phyloP scores from a whole-genome alignment of 257 asterid species.

The Rehmannia glutinosa region DNA sequence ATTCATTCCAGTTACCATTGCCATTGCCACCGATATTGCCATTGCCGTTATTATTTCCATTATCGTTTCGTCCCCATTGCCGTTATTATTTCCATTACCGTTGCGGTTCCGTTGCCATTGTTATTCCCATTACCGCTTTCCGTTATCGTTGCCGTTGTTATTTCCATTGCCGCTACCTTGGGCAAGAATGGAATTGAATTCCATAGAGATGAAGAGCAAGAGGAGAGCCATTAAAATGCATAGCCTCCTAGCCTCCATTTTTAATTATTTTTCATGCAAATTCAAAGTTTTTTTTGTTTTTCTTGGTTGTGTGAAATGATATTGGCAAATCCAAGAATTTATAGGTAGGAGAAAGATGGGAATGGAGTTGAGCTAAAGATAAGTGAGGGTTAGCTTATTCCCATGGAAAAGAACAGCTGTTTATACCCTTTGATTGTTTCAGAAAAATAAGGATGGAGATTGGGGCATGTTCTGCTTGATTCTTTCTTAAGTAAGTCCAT shows the following conservation, averaged over 20 bases:
- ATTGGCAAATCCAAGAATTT: conserved; percentile 6
- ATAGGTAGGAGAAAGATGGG: conserved; percentile 16
- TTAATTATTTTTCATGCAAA: not conserved
- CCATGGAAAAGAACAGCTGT: conserved; percentile 5
- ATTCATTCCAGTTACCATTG: not conserved
- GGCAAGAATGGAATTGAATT: conserved; percentile 37
- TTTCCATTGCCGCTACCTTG: conserved; percentile 26
- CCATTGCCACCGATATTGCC: not conserved
- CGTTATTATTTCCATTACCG: not conserved
- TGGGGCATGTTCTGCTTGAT: conserved; percentile 18
- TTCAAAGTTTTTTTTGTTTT: not conserved
- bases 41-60: not conserved
- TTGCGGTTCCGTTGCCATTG: conserved; percentile 2
- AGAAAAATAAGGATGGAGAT: not conserved
- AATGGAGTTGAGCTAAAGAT: conserved; percentile 32
- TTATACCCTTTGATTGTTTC: conserved; percentile 3
- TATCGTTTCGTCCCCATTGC: not conserved
- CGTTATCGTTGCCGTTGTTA: conserved; percentile 9
- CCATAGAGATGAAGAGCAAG: conserved; percentile 34
- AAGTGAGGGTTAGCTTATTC: conserved; percentile 16
- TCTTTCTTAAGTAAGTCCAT: conserved; percentile 9
- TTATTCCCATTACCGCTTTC: not conserved
- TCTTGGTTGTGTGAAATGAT: not conserved
- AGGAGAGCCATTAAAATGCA: conserved; percentile 24
- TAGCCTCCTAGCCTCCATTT: conserved; percentile 42